Evolutionary conservation across 2,329 filamentous ascomycete species (phyloP).

Genomic region (Arthrobotrys pseudoclavata): DNA sequence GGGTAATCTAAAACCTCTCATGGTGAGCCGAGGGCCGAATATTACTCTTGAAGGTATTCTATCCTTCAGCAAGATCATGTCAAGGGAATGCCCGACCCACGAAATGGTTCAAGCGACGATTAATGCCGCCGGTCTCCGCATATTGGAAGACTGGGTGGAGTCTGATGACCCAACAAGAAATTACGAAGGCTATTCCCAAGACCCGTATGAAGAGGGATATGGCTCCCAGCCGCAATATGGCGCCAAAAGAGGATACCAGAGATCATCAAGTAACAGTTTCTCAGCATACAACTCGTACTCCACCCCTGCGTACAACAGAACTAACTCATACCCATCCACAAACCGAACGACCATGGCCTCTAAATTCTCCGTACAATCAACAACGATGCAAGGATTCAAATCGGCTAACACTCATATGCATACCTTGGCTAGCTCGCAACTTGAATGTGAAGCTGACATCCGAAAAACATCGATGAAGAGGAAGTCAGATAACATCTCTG

Average conservation of each 20-base stretch:
- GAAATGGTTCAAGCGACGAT: conserved; percentile 56
- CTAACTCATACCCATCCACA: conserved; percentile 40
- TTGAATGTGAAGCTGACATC: conserved; percentile 61
- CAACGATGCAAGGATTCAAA: conserved; percentile 61
- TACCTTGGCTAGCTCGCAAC: conserved; percentile 63
- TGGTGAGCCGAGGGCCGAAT: conserved; percentile 66
- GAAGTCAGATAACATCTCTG: conserved; percentile 50
- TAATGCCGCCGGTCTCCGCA: conserved; percentile 54
- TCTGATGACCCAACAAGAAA: conserved; percentile 40
- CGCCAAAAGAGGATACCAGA: conserved; percentile 6
- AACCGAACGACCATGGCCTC: conserved; percentile 44
- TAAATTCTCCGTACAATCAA: conserved; percentile 32
- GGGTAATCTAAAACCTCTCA: conserved; percentile 63
- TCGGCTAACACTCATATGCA: conserved; percentile 63
- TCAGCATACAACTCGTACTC: conserved; percentile 42
- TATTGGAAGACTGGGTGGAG: conserved; percentile 45
- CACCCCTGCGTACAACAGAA: conserved; percentile 46
- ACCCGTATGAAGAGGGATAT: conserved; percentile 25
- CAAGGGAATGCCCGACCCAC: conserved; percentile 60
- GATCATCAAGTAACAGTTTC: conserved; percentile 22
- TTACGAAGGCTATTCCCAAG: conserved; percentile 23
- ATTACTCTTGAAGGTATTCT: conserved; percentile 62
- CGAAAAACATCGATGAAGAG: conserved; percentile 46
- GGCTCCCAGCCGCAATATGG: conserved; percentile 18
- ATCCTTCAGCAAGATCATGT: conserved; percentile 62